These are phyloP conservation scores for Russula dissimulans DNA, from an alignment of 768 basidiomycete species.

Conservation along the genomic window DNA sequence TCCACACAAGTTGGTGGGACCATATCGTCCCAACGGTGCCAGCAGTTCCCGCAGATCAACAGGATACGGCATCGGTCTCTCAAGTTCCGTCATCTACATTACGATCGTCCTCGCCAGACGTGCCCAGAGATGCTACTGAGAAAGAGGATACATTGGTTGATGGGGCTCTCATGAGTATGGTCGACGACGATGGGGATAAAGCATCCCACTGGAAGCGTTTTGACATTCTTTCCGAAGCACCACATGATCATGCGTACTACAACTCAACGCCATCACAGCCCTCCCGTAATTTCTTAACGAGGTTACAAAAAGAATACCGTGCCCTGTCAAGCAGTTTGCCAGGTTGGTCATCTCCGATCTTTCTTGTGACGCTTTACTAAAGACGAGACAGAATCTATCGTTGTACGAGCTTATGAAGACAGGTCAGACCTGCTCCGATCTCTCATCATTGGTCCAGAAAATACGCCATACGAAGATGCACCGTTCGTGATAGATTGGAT, in stretches of 20 bases:
- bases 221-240: constrained; percentile 64
- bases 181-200: constrained; percentile 25
- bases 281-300: constrained; percentile 61
- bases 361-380: not conserved
- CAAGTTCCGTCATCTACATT: constrained; percentile 16
- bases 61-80: constrained; percentile 15
- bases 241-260: constrained; percentile 76
- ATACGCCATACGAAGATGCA: constrained; percentile 92
- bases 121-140: constrained; percentile 24
- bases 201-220: constrained; percentile 71
- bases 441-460: constrained; percentile 86
- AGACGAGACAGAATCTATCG: constrained; percentile 55
- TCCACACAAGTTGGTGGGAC: constrained; percentile 17
- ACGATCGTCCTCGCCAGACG: constrained; percentile 23
- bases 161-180: constrained; percentile 17
- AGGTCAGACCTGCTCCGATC: constrained; percentile 78
- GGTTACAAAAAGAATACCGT: constrained; percentile 78
- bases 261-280: constrained; percentile 51
- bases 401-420: constrained; percentile 88
- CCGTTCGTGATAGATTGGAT: constrained; percentile 95
- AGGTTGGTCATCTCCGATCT: constrained; percentile 37
- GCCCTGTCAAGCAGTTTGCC: constrained; percentile 72
- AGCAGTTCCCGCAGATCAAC: constrained; percentile 2
- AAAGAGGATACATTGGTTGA: constrained; percentile 25
- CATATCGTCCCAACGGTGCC: constrained; percentile 12